phyloP scores from a whole-genome alignment of 495 filamentous ascomycete genomes.

The Penicillium steckii region DNA sequence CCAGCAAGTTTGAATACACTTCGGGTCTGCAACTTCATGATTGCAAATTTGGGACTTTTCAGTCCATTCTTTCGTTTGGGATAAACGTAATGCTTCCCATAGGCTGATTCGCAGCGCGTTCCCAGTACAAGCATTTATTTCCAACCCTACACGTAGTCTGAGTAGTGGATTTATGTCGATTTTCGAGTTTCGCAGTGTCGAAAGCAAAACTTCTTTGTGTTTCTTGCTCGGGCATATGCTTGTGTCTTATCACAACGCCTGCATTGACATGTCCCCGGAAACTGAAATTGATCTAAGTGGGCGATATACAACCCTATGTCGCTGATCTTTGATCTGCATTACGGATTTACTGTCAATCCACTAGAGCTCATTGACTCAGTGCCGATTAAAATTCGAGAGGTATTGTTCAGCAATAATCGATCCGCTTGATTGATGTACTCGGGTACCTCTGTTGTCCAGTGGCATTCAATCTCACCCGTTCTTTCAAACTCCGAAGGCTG shows the following conservation, averaged over 20 bases:
- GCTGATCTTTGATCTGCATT: not conserved
- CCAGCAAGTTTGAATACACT: not conserved
- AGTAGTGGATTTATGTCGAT: not conserved
- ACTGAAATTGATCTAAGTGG: not conserved
- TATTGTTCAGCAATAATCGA: not conserved
- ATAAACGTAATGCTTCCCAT: constrained; percentile 10
- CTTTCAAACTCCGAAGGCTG: not conserved
- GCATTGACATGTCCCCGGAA: not conserved
- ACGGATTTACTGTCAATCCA: not conserved
- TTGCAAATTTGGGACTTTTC: not conserved
- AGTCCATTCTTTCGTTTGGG: not conserved
- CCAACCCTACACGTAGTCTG: constrained; percentile 1
- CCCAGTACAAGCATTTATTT: constrained; percentile 10
- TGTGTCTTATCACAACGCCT: not conserved
- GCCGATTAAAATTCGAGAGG: not conserved
- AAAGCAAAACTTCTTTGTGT: not conserved
- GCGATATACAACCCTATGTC: not conserved
- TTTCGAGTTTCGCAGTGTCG: not conserved
- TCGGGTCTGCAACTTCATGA: not conserved
- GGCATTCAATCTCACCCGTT: not conserved
- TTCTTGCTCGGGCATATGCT: not conserved
- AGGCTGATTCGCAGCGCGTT: constrained; percentile 6
- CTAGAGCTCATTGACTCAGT: not conserved
- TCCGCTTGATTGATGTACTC: not conserved
- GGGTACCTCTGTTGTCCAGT: not conserved